Evolutionary conservation across 495 filamentous ascomycete genomes (phyloP).

Genomic region (Neurospora sp.): DNA sequence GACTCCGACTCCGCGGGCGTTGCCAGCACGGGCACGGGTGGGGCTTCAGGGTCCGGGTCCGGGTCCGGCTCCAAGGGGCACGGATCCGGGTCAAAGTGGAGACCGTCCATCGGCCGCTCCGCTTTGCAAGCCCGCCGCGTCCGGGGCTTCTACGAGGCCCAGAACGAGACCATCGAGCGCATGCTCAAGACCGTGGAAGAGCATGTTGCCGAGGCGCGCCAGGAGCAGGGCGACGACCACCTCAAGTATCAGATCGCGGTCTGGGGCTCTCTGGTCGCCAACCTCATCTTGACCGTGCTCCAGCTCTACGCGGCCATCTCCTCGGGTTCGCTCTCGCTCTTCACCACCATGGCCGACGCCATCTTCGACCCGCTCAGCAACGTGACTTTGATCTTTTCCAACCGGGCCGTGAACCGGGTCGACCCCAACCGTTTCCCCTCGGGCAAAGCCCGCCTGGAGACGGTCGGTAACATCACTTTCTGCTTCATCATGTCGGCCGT

Average conservation of each 20-base stretch:
- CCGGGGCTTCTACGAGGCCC: slow-evolving; percentile 75
- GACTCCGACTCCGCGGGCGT: slow-evolving; percentile 11
- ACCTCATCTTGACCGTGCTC: slow-evolving; percentile 63
- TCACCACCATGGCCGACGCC: slow-evolving; percentile 96
- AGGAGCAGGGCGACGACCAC: slow-evolving; percentile 69
- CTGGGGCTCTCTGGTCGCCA: slow-evolving; percentile 79
- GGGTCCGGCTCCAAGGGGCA: not conserved
- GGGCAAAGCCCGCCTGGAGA: slow-evolving; percentile 92
- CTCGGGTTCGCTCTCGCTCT: slow-evolving; percentile 82
- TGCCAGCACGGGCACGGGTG: slow-evolving; percentile 23
- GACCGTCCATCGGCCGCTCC: slow-evolving; percentile 23
- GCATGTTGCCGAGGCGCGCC: slow-evolving; percentile 68
- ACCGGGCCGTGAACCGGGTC: slow-evolving; percentile 80
- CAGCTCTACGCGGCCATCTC: slow-evolving; percentile 85
- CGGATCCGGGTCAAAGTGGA: not conserved
- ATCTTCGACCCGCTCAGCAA: slow-evolving; percentile 94
- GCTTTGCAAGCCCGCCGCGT: slow-evolving; percentile 51
- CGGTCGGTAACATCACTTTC: slow-evolving; percentile 92
- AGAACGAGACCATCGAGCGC: slow-evolving; percentile 88
- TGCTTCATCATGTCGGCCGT: slow-evolving; percentile 94
- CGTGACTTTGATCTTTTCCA: slow-evolving; percentile 74
- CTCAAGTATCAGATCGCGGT: slow-evolving; percentile 84
- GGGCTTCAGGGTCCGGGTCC: not conserved
- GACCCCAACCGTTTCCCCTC: slow-evolving; percentile 85
- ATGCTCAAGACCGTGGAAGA: slow-evolving; percentile 90